Conservation (phyloP, 805 yeast genomes). For the Metschnikowia noctiluminum region DNA sequence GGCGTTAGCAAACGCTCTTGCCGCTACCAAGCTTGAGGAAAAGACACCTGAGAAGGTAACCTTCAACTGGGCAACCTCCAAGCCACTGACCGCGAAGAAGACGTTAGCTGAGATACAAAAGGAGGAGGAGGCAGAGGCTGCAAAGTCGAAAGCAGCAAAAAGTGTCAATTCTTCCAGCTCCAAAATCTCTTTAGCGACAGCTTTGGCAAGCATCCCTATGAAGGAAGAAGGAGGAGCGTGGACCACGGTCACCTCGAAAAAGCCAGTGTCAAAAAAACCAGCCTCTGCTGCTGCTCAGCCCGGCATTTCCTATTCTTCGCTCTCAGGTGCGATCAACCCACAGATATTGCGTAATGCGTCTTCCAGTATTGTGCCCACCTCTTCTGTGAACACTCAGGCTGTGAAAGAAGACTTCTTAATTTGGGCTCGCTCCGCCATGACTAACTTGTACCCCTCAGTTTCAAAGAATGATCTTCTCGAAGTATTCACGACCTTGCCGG, state of each 20-base stretch:
- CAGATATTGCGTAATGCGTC: constrained; percentile 37
- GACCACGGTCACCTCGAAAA: constrained; percentile 40
- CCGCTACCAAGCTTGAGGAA: constrained; percentile 25
- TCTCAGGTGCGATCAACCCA: constrained; percentile 29
- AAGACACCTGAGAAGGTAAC: constrained; percentile 24
- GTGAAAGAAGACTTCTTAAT: constrained; percentile 55
- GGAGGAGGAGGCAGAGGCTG: constrained; percentile 48
- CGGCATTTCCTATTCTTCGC: constrained; percentile 14
- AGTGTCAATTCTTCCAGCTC: constrained; percentile 26
- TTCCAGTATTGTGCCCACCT: constrained; percentile 24
- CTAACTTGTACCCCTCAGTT: constrained; percentile 68
- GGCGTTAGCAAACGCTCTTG: constrained; percentile 18
- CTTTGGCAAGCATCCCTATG: constrained; percentile 28
- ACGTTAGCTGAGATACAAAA: constrained; percentile 60
- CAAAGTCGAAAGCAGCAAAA: constrained; percentile 22
- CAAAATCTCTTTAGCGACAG: constrained; percentile 32
- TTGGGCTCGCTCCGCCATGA: constrained; percentile 71
- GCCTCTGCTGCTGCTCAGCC: constrained; percentile 14
- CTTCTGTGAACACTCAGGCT: constrained; percentile 22
- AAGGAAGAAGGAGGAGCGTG: constrained; percentile 33
- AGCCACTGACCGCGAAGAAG: constrained; percentile 36
- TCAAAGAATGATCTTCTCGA: constrained; percentile 75
- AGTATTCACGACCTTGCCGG: constrained; percentile 76
- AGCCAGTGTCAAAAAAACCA: constrained; percentile 27
- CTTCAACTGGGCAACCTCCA: constrained; percentile 41